Conservation (phyloP, 345 rosid species). For the Litchi chinensis region DNA sequence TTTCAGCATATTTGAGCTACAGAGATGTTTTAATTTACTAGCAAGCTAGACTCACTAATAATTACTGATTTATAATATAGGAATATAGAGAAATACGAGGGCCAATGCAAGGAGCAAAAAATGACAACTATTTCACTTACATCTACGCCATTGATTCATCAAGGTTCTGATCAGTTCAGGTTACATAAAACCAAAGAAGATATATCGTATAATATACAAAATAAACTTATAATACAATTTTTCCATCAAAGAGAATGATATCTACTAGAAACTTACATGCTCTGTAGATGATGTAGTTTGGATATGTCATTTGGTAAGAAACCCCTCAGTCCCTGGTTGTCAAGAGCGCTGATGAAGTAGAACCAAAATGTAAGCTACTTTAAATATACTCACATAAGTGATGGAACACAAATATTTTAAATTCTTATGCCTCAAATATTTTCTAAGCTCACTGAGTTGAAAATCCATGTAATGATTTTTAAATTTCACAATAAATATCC, state of each 20-base stretch:
- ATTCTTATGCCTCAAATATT: neutral
- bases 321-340: conserved; percentile 89
- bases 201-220: neutral
- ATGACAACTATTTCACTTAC: neutral
- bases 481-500: neutral
- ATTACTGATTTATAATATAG: neutral
- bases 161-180: neutral
- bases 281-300: conserved; percentile 70
- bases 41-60: neutral
- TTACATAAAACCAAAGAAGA: neutral
- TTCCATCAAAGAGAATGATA: conserved; percentile 19
- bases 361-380: conserved; percentile 16
- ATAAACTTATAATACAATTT: neutral
- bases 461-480: neutral
- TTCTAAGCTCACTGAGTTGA: neutral
- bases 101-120: conserved; percentile 11
- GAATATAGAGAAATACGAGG: conserved; percentile 9
- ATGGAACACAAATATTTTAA: neutral
- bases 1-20: conserved; percentile 9
- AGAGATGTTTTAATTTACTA: neutral
- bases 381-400: neutral
- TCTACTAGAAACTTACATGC: conserved; percentile 61
- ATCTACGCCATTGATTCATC: neutral
- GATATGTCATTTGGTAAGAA: conserved; percentile 75
- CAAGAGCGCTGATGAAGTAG: conserved; percentile 65